Evolutionary conservation across 2,329 filamentous ascomycete species (phyloP).

Genomic region (Colletotrichum sp.): DNA sequence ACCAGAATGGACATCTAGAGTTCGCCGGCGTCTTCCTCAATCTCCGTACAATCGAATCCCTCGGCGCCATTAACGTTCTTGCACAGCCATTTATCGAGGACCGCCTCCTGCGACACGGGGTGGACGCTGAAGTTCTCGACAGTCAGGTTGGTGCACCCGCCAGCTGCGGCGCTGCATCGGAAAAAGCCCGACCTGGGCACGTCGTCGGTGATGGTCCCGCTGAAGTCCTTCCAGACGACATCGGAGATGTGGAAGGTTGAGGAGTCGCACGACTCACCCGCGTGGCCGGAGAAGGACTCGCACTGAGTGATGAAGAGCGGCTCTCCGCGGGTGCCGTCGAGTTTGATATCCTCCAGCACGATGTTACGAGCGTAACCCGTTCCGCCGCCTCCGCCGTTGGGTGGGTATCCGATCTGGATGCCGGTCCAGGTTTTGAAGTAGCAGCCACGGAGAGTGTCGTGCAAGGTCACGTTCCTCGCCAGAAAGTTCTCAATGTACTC

Average conservation of each 20-base stretch:
- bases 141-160: slow-evolving; percentile 33
- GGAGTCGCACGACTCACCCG: slow-evolving; percentile 37
- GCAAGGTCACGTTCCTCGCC: slow-evolving; percentile 49
- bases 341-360: slow-evolving; percentile 31
- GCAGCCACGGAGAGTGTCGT: slow-evolving; percentile 50
- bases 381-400: slow-evolving; percentile 63
- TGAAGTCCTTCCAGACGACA: slow-evolving; percentile 29
- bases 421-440: slow-evolving; percentile 66
- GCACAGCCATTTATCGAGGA: slow-evolving; percentile 29
- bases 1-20: background rate
- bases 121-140: slow-evolving; percentile 28
- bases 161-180: slow-evolving; percentile 33
- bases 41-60: slow-evolving; percentile 27
- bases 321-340: slow-evolving; percentile 28
- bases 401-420: slow-evolving; percentile 51
- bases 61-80: slow-evolving; percentile 26
- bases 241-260: slow-evolving; percentile 33
- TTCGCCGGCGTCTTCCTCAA: background rate
- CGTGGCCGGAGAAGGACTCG: slow-evolving; percentile 36
- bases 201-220: slow-evolving; percentile 28
- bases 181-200: slow-evolving; percentile 30
- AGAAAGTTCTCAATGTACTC: slow-evolving; percentile 55
- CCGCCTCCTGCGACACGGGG: slow-evolving; percentile 10
- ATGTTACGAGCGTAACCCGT: slow-evolving; percentile 43
- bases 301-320: slow-evolving; percentile 40